Evolutionary conservation across 495 filamentous ascomycete species (phyloP), one percentile per base, ranked within the genome.

Genomic region (Trichoderma gamsii): DNA sequence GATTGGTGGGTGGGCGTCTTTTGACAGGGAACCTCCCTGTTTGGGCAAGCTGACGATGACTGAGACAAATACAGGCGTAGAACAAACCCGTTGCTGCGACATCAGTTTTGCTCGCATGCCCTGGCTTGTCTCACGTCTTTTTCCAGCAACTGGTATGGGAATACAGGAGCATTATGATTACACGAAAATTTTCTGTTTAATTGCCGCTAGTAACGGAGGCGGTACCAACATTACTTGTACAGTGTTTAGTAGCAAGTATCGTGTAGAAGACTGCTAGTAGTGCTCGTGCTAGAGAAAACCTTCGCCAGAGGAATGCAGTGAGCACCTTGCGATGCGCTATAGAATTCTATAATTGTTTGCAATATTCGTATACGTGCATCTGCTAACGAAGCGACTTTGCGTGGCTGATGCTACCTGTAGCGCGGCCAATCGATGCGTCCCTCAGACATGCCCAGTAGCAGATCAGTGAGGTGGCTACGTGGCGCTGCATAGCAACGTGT

Each of bases 401-500:
- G 32, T 61, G 23, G 27, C 27, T 29, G n/a, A 61, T 61, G n/a
- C 35, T 7, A 25, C 11, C 15, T 11, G 21, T 12, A 16, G 15
- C 15, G 11, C 56, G 11, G 56, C 56, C 56, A 61, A 61, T 61
- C 56, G 56, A 61, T 9, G 11, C 4, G 23, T 61, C 25, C 23
- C 11, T 29, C 23, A 61, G 56, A 61, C 56, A 61, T 61, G 5
- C n/a, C 21, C 51, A 56, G 13, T 46, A 16, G 13, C 43, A 46
- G 43, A 3, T 18, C 21, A 7, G 49, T 21, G 25, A n/a, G 16
- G 2, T 6, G 2, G 56, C 56, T 61, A 61, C 56, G 56, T 61
- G 56, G 56, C 56, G 56, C 56, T 16, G 56, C 56, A 61, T 61
- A 32, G 29, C 13, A 32, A 61, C 56, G 56, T 61, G 56, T 61